A percentile compares a stretch with the other conserved stretches of the same genome.
These are phyloP conservation scores for Thermoascus crustaceus DNA, from an alignment of 2,329 filamentous ascomycete genomes.

Conservation along the genomic window DNA sequence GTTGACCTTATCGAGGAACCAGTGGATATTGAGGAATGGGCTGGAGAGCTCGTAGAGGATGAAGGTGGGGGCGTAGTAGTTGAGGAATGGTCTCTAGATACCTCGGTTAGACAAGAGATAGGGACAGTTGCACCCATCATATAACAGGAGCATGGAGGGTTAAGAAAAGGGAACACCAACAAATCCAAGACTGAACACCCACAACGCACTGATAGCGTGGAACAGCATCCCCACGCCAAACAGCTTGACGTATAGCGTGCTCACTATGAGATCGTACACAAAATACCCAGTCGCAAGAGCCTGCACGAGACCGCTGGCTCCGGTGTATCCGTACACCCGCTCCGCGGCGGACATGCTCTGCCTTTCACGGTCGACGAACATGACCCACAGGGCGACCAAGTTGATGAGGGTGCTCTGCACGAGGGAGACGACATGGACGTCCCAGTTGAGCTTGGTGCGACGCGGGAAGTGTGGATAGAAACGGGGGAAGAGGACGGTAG, in stretches of 20 bases:
- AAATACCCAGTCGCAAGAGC: slow-evolving; percentile 57
- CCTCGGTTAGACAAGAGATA: not conserved
- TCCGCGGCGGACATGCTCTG: slow-evolving; percentile 44
- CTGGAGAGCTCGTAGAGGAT: slow-evolving; percentile 61
- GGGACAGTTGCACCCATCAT: not conserved
- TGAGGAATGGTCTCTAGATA: slow-evolving; percentile 53
- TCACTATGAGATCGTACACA: slow-evolving; percentile 55
- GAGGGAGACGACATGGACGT: slow-evolving; percentile 58
- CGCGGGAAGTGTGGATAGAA: slow-evolving; percentile 46
- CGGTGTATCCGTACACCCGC: slow-evolving; percentile 55
- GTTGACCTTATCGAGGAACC: slow-evolving; percentile 61
- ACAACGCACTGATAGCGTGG: slow-evolving; percentile 53
- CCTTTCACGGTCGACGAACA: slow-evolving; percentile 49
- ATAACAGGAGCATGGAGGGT: slow-evolving; percentile 2
- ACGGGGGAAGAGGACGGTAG: slow-evolving; percentile 44
- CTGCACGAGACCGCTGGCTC: slow-evolving; percentile 50
- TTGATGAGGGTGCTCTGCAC: slow-evolving; percentile 52
- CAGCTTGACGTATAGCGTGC: slow-evolving; percentile 45
- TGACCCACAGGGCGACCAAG: slow-evolving; percentile 49
- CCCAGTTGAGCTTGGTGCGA: slow-evolving; percentile 56
- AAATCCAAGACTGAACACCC: slow-evolving; percentile 56
- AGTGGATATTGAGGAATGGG: slow-evolving; percentile 61
- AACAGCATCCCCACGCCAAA: slow-evolving; percentile 56
- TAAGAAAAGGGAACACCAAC: slow-evolving; percentile 40
- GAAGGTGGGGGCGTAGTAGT: slow-evolving; percentile 57